Evolutionary conservation across 1,139 yeast genomes (phyloP).

Genomic region (Geotrichum citri-aurantii): DNA sequence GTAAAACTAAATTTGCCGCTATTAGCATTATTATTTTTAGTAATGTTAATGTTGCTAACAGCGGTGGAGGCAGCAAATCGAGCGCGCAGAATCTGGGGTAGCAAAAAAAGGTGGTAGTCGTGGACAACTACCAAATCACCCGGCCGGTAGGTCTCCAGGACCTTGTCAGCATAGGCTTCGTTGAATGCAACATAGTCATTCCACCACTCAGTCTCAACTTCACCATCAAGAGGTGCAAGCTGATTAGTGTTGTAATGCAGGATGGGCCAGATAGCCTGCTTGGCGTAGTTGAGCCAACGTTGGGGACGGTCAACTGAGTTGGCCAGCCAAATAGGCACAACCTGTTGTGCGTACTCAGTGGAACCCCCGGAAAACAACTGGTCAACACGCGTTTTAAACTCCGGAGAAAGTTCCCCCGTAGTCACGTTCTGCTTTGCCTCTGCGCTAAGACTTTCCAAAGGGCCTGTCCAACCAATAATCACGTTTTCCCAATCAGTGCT

Average conservation of each 20-base stretch:
- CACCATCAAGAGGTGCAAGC: conserved; percentile 53
- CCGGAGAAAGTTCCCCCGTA: conserved; percentile 1
- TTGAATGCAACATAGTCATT: conserved; percentile 82
- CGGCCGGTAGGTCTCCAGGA: conserved; percentile 64
- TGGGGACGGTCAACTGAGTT: conserved; percentile 55
- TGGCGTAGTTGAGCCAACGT: conserved; percentile 85
- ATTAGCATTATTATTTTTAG: neutral
- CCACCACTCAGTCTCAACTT: conserved; percentile 76
- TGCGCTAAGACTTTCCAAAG: conserved; percentile 14
- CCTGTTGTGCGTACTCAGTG: conserved; percentile 42
- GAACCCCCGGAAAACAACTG: conserved; percentile 11
- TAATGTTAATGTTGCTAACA: neutral
- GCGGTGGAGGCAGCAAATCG: conserved; percentile 52
- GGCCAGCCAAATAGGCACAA: conserved; percentile 83
- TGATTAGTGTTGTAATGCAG: conserved; percentile 81
- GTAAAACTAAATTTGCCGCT: neutral
- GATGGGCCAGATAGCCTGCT: conserved; percentile 85
- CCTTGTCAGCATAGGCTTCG: conserved; percentile 79
- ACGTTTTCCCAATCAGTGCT: conserved; percentile 57
- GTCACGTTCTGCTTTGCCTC: conserved; percentile 18
- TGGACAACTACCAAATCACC: conserved; percentile 96
- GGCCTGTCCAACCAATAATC: conserved; percentile 22
- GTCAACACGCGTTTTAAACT: neutral
- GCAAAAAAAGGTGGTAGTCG: conserved; percentile 75
- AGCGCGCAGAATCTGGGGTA: conserved; percentile 84